These are phyloP conservation scores for Quercus berberidifolia DNA, from an alignment of 306 rosid species.

Conservation along the genomic window DNA sequence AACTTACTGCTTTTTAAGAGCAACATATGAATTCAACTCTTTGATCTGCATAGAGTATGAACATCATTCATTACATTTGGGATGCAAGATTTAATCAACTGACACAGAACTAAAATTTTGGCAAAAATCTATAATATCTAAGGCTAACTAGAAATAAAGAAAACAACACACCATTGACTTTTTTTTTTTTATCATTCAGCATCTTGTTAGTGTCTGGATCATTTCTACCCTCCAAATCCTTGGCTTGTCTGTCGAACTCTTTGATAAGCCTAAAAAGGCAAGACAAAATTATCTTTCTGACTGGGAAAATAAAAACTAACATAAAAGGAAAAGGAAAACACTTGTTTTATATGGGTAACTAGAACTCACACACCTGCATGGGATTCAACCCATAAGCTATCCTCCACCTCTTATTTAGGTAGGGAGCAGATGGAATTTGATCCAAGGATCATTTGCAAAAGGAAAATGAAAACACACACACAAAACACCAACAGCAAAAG, in stretches of 20 bases:
- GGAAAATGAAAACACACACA: no score
- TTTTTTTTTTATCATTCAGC: constrained; percentile 76
- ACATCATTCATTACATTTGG: constrained; percentile 19
- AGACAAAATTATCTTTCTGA: not conserved
- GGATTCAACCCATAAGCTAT: no score
- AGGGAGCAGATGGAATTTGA: no score
- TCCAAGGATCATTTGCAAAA: no score
- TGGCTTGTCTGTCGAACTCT: constrained; percentile 80
- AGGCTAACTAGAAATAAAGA: constrained; percentile 3
- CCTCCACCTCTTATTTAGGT: no score
- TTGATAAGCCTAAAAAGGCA: constrained; percentile 76
- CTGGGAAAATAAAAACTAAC: no score
- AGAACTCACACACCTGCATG: no score
- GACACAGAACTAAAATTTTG: not conserved
- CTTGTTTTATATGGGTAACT: no score
- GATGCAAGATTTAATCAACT: not conserved
- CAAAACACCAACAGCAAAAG: no score
- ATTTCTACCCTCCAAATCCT: constrained; percentile 58
- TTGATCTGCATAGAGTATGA: constrained; percentile 67
- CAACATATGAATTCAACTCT: constrained; percentile 92
- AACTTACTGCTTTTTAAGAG: constrained; percentile 89
- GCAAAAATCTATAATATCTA: not conserved
- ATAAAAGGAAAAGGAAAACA: no score
- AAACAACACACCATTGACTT: constrained; percentile 61
- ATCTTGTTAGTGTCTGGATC: constrained; percentile 65